A percentile compares a stretch with the other conserved stretches of the same genome.
These are phyloP conservation scores for Aegilops speltoides DNA, from an alignment of 176 grass and related monocot genomes.

Conservation along the genomic window DNA sequence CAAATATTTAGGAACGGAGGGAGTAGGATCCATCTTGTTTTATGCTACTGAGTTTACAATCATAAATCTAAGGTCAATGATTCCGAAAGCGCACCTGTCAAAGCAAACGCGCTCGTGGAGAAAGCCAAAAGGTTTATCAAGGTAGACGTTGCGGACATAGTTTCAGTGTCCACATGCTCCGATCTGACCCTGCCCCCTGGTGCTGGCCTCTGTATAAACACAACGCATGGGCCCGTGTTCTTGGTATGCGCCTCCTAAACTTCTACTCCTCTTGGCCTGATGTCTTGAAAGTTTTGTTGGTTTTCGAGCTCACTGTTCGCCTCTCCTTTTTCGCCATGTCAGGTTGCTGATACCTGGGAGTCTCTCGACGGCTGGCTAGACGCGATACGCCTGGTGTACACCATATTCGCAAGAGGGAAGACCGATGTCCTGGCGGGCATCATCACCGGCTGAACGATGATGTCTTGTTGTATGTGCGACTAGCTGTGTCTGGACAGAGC, in stretches of 20 bases:
- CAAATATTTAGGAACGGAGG: too few relatives aligned
- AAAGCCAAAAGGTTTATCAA: constrained; percentile 55
- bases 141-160: constrained; percentile 52
- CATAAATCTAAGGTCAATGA: constrained; percentile 41
- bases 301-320: background rate
- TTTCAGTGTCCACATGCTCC: constrained; percentile 57
- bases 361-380: constrained; percentile 69
- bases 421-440: constrained; percentile 71
- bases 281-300: background rate
- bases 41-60: background rate
- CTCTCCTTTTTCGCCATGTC: background rate
- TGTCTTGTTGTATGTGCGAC: background rate
- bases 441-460: constrained; percentile 50
- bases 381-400: constrained; percentile 74
- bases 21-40: background rate
- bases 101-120: constrained; percentile 17
- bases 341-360: constrained; percentile 87
- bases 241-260: constrained; percentile 39
- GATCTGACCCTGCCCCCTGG: constrained; percentile 74
- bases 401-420: constrained; percentile 69
- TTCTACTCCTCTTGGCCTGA: background rate
- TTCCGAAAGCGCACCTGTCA: constrained; percentile 43
- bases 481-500: background rate
- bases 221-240: constrained; percentile 53
- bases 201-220: constrained; percentile 69